These are phyloP conservation scores for Glutinoglossum americanum DNA, from an alignment of 495 filamentous ascomycete genomes.

Conservation along the genomic window DNA sequence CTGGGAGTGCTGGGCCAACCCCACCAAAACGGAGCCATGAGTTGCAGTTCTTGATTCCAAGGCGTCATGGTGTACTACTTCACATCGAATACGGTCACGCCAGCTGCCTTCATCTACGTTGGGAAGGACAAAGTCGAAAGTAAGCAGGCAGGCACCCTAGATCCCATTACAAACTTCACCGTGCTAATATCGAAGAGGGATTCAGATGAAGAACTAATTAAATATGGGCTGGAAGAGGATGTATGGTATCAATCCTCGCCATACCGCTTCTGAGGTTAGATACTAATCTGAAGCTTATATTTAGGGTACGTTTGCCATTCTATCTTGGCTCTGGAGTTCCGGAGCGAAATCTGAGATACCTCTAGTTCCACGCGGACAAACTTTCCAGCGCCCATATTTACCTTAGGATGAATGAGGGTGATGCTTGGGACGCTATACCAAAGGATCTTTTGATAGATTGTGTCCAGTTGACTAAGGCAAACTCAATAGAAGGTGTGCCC, in stretches of 20 bases:
- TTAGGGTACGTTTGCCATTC: background rate
- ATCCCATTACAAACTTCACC: background rate
- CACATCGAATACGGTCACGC: slow-evolving; percentile 56
- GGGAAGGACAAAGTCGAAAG: slow-evolving; percentile 99
- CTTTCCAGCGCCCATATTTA: slow-evolving; percentile 94
- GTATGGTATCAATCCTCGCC: slow-evolving; percentile 44
- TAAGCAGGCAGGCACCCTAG: slow-evolving; percentile 22
- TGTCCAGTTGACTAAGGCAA: slow-evolving; percentile 89
- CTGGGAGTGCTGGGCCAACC: too few species aligned
- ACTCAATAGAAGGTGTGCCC: slow-evolving; percentile 73
- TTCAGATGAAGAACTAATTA: slow-evolving; percentile 87
- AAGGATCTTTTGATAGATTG: slow-evolving; percentile 61
- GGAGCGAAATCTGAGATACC: background rate
- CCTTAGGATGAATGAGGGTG: slow-evolving; percentile 57
- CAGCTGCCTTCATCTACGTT: slow-evolving; percentile 73
- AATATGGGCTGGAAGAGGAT: slow-evolving; percentile 81
- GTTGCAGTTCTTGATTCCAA: background rate
- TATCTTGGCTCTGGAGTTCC: background rate
- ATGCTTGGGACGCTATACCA: slow-evolving; percentile 70
- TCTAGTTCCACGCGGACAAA: slow-evolving; percentile 91
- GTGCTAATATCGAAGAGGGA: background rate
- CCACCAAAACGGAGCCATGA: too few species aligned
- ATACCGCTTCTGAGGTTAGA: background rate
- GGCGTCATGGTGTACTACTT: slow-evolving; percentile 86
- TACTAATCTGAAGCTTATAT: background rate